phyloP scores from a whole-genome alignment of 495 filamentous ascomycete genomes.

The Lophiostoma macrostomum region DNA sequence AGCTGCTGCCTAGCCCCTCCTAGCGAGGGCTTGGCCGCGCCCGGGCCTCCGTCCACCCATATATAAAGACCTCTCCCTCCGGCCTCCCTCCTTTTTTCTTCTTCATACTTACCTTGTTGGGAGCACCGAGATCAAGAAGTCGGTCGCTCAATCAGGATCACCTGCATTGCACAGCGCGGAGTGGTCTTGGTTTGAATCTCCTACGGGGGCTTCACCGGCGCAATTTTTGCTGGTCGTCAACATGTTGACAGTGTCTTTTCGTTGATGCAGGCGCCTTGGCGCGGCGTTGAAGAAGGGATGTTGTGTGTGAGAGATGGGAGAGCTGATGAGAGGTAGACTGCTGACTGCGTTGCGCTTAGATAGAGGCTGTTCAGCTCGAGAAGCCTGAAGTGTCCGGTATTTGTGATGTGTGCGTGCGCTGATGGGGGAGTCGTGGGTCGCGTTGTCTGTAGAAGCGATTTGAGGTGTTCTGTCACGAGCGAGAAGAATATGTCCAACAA shows the following conservation, averaged over 20 bases:
- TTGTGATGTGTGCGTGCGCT: too few relatives aligned
- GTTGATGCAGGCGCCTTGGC: constrained; percentile 48
- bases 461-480: too few relatives aligned
- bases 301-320: not conserved
- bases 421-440: too few relatives aligned
- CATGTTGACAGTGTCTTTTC: constrained; percentile 47
- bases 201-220: constrained; percentile 67
- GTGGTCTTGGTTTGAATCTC: constrained; percentile 60
- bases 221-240: constrained; percentile 63
- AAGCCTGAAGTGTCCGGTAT: too few relatives aligned
- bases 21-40: too few relatives aligned
- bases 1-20: too few relatives aligned
- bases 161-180: constrained; percentile 77
- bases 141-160: constrained; percentile 58
- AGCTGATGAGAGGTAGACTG: not conserved
- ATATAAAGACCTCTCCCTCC: too few relatives aligned
- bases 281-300: constrained; percentile 22
- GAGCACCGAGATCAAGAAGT: constrained; percentile 60
- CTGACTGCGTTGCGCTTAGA: not conserved
- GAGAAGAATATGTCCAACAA: too few relatives aligned
- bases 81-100: constrained; percentile 45
- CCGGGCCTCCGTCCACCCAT: too few relatives aligned
- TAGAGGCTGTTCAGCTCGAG: not conserved
- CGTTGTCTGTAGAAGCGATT: too few relatives aligned
- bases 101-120: constrained; percentile 75